Conservation (phyloP, 768 basidiomycete species). For the Scleroderma bovista region DNA sequence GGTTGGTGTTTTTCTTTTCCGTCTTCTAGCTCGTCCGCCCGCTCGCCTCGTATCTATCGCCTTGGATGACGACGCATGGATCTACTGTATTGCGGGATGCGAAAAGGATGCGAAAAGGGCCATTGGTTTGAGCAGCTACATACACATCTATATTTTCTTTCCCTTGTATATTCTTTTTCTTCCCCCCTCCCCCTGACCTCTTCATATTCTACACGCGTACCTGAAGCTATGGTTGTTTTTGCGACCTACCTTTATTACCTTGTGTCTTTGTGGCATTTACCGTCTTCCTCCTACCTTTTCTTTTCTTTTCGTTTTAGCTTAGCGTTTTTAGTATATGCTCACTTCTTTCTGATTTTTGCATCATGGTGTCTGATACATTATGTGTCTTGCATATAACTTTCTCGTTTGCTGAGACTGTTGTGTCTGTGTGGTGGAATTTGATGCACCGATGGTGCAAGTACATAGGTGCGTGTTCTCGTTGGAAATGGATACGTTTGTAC, state of each 20-base stretch:
- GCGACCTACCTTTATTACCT: conserved; percentile 1
- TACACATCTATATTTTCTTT: neutral
- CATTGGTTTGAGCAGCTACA: neutral
- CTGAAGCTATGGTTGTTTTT: neutral
- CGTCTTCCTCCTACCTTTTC: neutral
- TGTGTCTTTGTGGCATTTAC: neutral
- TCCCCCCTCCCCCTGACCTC: neutral
- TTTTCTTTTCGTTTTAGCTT: too few relatives aligned
- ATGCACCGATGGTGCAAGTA: too few relatives aligned
- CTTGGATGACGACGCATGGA: too few relatives aligned
- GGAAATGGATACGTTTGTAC: too few relatives aligned
- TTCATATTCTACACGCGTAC: neutral
- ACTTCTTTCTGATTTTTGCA: too few relatives aligned
- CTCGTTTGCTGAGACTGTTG: neutral
- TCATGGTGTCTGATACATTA: neutral
- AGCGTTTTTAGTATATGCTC: neutral
- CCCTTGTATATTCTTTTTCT: neutral
- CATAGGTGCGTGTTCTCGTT: too few relatives aligned
- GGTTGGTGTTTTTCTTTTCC: neutral
- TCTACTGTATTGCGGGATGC: too few relatives aligned
- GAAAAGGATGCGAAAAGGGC: neutral
- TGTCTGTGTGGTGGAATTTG: neutral
- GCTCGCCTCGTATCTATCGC: too few relatives aligned
- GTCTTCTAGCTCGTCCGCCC: neutral
- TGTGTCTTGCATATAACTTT: neutral